Base-by-base conservation (phyloP, 2,329 filamentous ascomycete species). In the Ophiostoma novo-ulmi region DNA sequence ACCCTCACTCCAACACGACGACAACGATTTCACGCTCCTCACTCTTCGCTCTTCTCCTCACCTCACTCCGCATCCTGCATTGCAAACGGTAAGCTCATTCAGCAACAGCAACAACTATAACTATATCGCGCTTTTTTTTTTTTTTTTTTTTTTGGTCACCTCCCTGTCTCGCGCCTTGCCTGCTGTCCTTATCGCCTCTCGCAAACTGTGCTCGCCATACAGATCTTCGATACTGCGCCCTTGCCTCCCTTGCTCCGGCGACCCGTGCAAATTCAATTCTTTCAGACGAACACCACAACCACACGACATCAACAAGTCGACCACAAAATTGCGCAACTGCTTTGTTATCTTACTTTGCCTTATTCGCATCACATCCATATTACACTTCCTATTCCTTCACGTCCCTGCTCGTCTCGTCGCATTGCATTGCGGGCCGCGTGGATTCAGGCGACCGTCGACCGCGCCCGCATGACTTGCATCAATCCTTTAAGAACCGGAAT, bases 191-290 rank as follows among this genome's bases (percentile, higher is more conserved):
- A 48, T 48, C 44, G 38, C 10, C 44, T 7, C 44, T 48, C n/a
- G 44, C 44, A n/a, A n/a, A 48, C 14, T 39, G 38, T 48, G 17
- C 44, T 20, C 44, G 31, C 20, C 44, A 17, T 48, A 17, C 44
- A 17, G 41, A 17, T 17, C 44, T 48, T 39, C 17, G 17, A 48
- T 20, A n/a, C 10, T 39, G 10, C 44, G 44, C 44, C 44, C 44
- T 48, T 48, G 44, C 17, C 44, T 58, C 52, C 48, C 52, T 58
- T 58, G 52, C 52, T 58, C 14, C 52, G n/a, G n/a, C 52, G 52
- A 58, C 52, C n/a, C 52, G 10, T 26, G n/a, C 52, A 58, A 58
- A 48, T 48, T 20, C 7, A 20, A 39, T 48, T 20, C 6, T 20
- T 7, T 48, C 41, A 5, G 41, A 44, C 44, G 17, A n/a, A 5